Percentiles rank a stretch among this genome's conserved stretches.
Evolutionary conservation across 768 basidiomycete genomes (phyloP).

Genomic region (Pisolithus orientalis): DNA sequence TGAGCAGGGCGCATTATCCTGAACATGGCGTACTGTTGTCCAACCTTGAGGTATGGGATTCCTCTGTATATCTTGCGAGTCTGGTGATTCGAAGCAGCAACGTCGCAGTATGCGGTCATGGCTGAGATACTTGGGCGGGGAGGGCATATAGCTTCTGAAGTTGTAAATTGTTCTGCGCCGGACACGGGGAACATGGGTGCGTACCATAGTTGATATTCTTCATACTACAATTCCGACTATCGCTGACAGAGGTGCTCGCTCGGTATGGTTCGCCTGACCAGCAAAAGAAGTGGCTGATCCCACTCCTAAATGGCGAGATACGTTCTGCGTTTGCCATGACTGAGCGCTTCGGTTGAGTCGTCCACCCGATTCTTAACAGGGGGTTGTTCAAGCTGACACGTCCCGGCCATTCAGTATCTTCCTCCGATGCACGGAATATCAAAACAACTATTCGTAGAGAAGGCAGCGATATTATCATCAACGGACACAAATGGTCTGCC

Average conservation of each 20-base stretch:
- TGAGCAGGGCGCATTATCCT: conserved; percentile 92
- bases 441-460: conserved; percentile 79
- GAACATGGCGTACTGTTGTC: conserved; percentile 82
- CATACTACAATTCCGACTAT: neutral
- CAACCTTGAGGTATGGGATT: conserved; percentile 74
- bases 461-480: conserved; percentile 85
- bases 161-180: conserved; percentile 90
- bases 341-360: conserved; percentile 68
- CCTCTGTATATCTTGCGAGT: neutral
- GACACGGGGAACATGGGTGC: conserved; percentile 98
- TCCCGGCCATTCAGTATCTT: conserved; percentile 48
- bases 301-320: conserved; percentile 87
- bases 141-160: conserved; percentile 77
- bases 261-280: conserved; percentile 89
- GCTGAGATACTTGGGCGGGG: conserved; percentile 90
- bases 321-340: conserved; percentile 97
- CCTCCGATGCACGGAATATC: conserved; percentile 94
- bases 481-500: conserved; percentile 89
- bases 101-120: conserved; percentile 84
- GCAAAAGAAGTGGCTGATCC: conserved; percentile 84
- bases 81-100: no score
- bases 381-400: conserved; percentile 7
- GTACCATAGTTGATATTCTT: conserved; percentile 14
- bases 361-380: conserved; percentile 3
- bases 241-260: conserved; percentile 81